Evolutionary conservation across 2,329 filamentous ascomycete genomes (phyloP).

Genomic region (Colletotrichum magnum): DNA sequence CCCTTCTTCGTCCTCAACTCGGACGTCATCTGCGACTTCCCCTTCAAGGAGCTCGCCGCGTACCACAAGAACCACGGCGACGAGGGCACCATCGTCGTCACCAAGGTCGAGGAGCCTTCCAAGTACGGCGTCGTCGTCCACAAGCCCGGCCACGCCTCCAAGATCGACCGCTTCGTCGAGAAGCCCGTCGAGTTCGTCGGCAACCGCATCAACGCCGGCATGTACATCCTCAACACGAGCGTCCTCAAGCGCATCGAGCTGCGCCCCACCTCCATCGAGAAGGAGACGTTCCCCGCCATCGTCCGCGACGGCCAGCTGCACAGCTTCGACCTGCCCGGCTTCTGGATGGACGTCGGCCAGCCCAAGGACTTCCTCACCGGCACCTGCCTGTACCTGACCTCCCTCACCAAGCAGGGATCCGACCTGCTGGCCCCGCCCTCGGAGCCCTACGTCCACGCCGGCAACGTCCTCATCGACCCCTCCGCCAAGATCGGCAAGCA

Average conservation of each 20-base stretch:
- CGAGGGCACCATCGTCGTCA: constrained; percentile 97
- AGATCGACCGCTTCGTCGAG: constrained; percentile 99
- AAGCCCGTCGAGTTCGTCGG: constrained; percentile 99
- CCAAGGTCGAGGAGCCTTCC: constrained; percentile 98
- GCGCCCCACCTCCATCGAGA: constrained; percentile 96
- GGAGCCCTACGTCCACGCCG: constrained; percentile 88
- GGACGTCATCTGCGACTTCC: constrained; percentile 98
- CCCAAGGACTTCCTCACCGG: constrained; percentile 98
- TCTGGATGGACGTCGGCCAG: constrained; percentile 99
- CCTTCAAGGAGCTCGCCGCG: constrained; percentile 88
- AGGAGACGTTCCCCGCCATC: constrained; percentile 98
- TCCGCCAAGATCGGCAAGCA: constrained; percentile 97
- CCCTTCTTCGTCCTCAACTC: constrained; percentile 99
- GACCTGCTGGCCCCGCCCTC: constrained; percentile 82
- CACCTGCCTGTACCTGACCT: constrained; percentile 96
- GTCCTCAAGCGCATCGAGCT: constrained; percentile 94
- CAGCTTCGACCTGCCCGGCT: constrained; percentile 96
- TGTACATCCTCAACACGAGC: constrained; percentile 97
- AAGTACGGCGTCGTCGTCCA: constrained; percentile 99
- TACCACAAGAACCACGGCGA: constrained; percentile 96
- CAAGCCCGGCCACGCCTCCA: constrained; percentile 90
- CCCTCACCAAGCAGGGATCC: constrained; percentile 89
- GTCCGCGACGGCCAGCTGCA: constrained; percentile 91
- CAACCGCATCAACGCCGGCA: constrained; percentile 98
- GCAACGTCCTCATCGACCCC: constrained; percentile 95